Base-by-base conservation (phyloP, 2,329 filamentous ascomycete genomes). In the Pseudogymnoascus sp. region DNA sequence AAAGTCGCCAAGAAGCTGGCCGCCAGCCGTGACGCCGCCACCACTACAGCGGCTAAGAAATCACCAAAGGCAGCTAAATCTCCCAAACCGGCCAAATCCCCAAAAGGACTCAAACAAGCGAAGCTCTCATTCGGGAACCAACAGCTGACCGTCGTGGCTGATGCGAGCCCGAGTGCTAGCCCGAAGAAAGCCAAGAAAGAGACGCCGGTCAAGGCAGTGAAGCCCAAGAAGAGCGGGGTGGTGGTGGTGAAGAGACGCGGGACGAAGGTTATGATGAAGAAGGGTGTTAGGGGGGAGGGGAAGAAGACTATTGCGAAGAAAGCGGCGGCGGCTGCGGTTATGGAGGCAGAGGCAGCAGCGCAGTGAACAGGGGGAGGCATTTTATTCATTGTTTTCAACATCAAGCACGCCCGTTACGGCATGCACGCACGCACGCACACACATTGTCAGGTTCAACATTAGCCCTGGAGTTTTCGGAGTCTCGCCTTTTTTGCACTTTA, bases 391-490 rank as follows among this genome's bases (percentile, higher is more conserved):
- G 18, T 53, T 53, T 53, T 53, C 47, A 53, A 53, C 47, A 53
- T 53, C 44, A 50, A 50, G 28, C 28, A 10, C 2, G 33, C 33
- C 33, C 37, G 7, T 40, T 16, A 40, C 8, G 3, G 33, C 42
- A 28, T 14, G 14, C 44, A 50, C 44, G 21, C 21, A 21, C 21
- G 33, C 42, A 50, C 14, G 14, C 44, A 31, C n/a, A 42, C 35
- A n/a, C 35, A n/a, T 53, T 18, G 31, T 53, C 25, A 53, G 47
- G 47, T 53, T 53, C 47, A 53, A 53, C 47, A 53, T 50, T 53
- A 53, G 47, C 47, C 47, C 47, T 53, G 47, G 47, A 53, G 47
- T 53, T 50, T 50, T 53, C 23, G 47, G 47, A 53, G 47, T 53
- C 11, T 16, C 4, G 11, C n/a, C n/a, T n/a, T n/a, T n/a, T n/a